A percentile compares a stretch with the other conserved stretches of the same genome.
Evolutionary conservation across 306 rosid genomes (phyloP).

Genomic region (Arachis stenosperma): DNA sequence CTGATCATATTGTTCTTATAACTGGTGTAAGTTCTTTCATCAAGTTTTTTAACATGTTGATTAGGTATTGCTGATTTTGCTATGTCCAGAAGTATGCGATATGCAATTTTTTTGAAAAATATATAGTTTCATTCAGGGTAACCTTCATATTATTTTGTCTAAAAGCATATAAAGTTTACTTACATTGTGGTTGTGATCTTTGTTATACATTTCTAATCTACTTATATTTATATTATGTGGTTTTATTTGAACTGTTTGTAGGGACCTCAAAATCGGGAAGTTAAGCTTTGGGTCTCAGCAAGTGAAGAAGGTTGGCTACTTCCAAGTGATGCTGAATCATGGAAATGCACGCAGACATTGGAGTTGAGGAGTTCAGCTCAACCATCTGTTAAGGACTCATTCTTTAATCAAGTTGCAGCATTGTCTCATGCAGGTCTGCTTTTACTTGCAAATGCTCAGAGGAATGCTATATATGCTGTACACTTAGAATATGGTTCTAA

Average conservation of each 20-base stretch:
- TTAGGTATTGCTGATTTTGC: slow-evolving; percentile 11
- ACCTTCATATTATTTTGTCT: neutral
- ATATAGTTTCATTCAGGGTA: slow-evolving; percentile 19
- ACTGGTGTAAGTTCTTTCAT: slow-evolving; percentile 69
- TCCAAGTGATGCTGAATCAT: slow-evolving; percentile 80
- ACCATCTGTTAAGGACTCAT: slow-evolving; percentile 74
- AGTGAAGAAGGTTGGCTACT: slow-evolving; percentile 96
- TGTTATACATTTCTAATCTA: neutral
- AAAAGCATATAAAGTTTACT: neutral
- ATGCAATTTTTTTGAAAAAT: slow-evolving; percentile 19
- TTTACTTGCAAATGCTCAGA: slow-evolving; percentile 97
- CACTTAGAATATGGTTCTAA: slow-evolving; percentile 87
- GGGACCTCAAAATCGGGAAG: slow-evolving; percentile 94
- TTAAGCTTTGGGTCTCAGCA: slow-evolving; percentile 87
- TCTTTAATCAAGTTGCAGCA: slow-evolving; percentile 93
- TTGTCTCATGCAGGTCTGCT: slow-evolving; percentile 94
- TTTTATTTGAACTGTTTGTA: slow-evolving; percentile 36
- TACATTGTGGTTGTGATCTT: neutral
- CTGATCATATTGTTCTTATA: slow-evolving; percentile 90
- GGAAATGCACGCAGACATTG: slow-evolving; percentile 92
- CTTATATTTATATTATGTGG: slow-evolving; percentile 25
- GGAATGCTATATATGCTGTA: slow-evolving; percentile 95
- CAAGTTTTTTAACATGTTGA: neutral
- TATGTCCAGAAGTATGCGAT: neutral
- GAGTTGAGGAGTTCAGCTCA: slow-evolving; percentile 88